Base-by-base conservation (phyloP, 495 filamentous ascomycete species). In the Tuber calosporum region DNA sequence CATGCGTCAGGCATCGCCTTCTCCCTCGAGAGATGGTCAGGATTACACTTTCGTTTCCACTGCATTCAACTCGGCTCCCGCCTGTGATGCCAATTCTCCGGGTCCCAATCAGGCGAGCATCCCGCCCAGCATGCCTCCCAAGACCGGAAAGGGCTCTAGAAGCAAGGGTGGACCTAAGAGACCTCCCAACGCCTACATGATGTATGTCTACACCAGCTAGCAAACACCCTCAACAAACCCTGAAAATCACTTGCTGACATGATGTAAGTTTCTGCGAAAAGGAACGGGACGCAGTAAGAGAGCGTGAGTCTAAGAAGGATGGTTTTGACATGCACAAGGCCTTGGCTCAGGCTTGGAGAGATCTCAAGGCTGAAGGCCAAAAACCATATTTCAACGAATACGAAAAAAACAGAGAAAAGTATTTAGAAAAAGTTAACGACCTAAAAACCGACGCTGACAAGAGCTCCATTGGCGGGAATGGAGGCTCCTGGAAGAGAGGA, bases 311-410 rank as follows among this genome's bases (percentile, higher is more conserved):
- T 48, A 75, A 78, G 70, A 81, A 82, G 69, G 81, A 79, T 53
- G 80, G 77, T 69, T 82, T 82, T 45, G 81, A 82, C 74, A 80
- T 82, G 80, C 79, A 81, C 73, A 82, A 82, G 71, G 81, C 81
- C 68, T 71, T 82, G 68, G 81, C 81, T 68, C 79, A 82, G 67
- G 79, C 81, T 68, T 82, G 81, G 81, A 79, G 81, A 30, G 81
- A 82, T 42, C 73, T 82, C n/a, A 79, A 79, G 36, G 69, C 69
- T 30, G 81, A 82, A 19, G 81, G 81, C 41, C 81, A 82, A 69
- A 82, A 81, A 68, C 81, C 81, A 67, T 82, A 82, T 74, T 77
- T 82, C 71, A 80, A 72, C 71, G 78, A 82, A 69, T 82, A 80
- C 69, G 76, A 82, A 70, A 76, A 80, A 66, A 79, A 81, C 40